Conservation (phyloP, 1,284 basidiomycete genomes). For the Leccinum pachyderme region DNA sequence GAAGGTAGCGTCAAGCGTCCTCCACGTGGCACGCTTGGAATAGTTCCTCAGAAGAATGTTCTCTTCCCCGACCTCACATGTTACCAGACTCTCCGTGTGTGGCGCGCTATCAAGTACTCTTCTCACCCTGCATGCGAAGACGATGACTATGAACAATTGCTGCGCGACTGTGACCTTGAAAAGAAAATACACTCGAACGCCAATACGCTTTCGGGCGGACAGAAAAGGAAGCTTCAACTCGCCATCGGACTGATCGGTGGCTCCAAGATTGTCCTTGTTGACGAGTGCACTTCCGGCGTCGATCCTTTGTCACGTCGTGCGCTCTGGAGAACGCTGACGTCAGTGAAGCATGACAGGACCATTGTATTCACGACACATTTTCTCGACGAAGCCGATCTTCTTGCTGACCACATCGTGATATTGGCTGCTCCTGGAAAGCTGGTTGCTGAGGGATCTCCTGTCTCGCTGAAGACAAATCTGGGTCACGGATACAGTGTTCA, state of each 20-base stretch:
- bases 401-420: constrained; percentile 75
- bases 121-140: constrained; percentile 33
- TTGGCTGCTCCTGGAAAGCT: constrained; percentile 74
- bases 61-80: constrained; percentile 77
- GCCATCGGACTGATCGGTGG: constrained; percentile 77
- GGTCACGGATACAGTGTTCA: constrained; percentile 72
- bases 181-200: constrained; percentile 68
- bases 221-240: constrained; percentile 79
- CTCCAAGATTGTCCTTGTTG: constrained; percentile 72
- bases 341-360: constrained; percentile 62
- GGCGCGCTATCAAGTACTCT: constrained; percentile 73
- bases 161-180: constrained; percentile 69
- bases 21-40: constrained; percentile 63
- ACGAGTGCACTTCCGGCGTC: constrained; percentile 78
- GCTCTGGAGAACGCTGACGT: constrained; percentile 71
- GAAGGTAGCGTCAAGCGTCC: constrained; percentile 53
- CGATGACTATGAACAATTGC: constrained; percentile 56
- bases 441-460: constrained; percentile 71
- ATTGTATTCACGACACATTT: constrained; percentile 75
- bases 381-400: constrained; percentile 77
- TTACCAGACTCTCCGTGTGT: constrained; percentile 69
- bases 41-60: constrained; percentile 83
- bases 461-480: constrained; percentile 66
- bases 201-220: constrained; percentile 69
- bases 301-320: constrained; percentile 77